Evolutionary conservation across 2,329 filamentous ascomycete genomes (phyloP).

Genomic region (Passalora sequoiae): DNA sequence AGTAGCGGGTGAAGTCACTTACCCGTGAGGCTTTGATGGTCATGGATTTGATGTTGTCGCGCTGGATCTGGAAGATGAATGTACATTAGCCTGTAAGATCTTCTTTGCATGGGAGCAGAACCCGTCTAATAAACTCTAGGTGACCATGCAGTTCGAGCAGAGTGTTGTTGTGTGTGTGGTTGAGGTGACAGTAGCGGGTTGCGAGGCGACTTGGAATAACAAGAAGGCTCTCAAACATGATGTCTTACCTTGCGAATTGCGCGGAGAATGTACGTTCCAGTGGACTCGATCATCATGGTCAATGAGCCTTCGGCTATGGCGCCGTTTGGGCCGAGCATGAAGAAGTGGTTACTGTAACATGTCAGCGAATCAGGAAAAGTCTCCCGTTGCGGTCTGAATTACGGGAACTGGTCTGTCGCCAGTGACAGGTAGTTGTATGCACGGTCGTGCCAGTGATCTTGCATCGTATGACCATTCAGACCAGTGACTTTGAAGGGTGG

Average conservation of each 20-base stretch:
- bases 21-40: constrained; percentile 45
- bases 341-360: constrained; percentile 34
- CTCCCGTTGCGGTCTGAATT: too few relatives aligned
- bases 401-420: constrained; percentile 26
- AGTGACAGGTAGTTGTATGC: constrained; percentile 36
- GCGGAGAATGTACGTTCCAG: constrained; percentile 42
- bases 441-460: constrained; percentile 34
- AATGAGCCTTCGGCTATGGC: constrained; percentile 20
- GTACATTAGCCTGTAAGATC: too few relatives aligned
- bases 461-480: constrained; percentile 26
- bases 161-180: too few relatives aligned
- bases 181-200: too few relatives aligned
- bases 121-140: too few relatives aligned
- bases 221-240: too few relatives aligned
- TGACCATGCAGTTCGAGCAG: too few relatives aligned
- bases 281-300: constrained; percentile 20
- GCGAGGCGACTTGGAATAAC: too few relatives aligned
- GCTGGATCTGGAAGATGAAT: too few relatives aligned
- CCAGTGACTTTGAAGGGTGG: constrained; percentile 29
- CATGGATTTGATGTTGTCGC: constrained; percentile 37
- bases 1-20: constrained; percentile 46
- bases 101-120: too few relatives aligned
- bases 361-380: too few relatives aligned
- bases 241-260: constrained; percentile 40
- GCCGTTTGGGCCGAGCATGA: constrained; percentile 23